Percentiles rank a stretch among this genome's conserved stretches.
These are phyloP conservation scores for Blastocystis sp. DNA, from an alignment of 352 stramenopile species.

Conservation along the genomic window DNA sequence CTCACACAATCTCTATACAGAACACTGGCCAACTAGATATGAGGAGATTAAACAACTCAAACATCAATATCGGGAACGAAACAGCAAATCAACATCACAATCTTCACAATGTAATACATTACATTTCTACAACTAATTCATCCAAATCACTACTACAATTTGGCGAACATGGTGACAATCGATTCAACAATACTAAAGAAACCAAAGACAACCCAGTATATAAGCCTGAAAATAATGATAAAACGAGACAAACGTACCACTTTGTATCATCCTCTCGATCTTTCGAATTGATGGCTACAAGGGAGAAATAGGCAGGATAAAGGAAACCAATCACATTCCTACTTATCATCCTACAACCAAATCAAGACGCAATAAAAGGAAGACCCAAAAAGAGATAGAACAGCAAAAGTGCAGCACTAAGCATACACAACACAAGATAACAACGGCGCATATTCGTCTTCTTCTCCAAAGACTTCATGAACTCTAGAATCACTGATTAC, in stretches of 20 bases:
- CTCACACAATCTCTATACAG: background rate
- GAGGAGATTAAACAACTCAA: background rate
- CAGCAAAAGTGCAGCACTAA: background rate
- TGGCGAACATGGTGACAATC: background rate
- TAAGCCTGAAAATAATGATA: background rate
- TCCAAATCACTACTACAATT: background rate
- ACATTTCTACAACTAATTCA: background rate
- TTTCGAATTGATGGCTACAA: background rate
- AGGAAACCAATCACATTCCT: background rate
- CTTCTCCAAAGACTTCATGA: background rate
- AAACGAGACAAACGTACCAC: background rate
- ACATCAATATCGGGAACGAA: background rate
- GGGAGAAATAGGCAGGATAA: constrained; percentile 2
- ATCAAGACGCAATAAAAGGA: background rate
- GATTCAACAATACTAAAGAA: background rate
- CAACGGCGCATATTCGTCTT: background rate
- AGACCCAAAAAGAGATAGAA: background rate
- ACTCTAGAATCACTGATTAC: background rate
- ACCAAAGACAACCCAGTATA: background rate
- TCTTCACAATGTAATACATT: background rate
- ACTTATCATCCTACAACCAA: background rate
- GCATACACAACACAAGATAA: background rate
- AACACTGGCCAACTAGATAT: background rate
- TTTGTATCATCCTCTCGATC: background rate
- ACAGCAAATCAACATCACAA: background rate